phyloP scores from a whole-genome alignment of 2,329 filamentous ascomycete species.

The Dryadomyces quercus-mongolicae region DNA sequence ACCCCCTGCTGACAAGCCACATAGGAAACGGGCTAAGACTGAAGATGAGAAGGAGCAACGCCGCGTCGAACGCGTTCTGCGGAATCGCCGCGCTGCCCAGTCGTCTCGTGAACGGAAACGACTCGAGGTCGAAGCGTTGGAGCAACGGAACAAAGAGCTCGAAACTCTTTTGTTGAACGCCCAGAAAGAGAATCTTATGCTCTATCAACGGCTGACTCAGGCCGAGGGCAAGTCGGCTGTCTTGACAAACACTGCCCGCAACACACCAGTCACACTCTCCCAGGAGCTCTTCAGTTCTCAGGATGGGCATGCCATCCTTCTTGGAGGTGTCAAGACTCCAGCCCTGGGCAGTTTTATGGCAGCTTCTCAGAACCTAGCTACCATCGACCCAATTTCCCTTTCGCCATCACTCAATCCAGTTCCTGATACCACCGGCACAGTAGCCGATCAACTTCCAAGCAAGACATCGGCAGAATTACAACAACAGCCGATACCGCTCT shows the following conservation, averaged over 20 bases:
- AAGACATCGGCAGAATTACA: not conserved
- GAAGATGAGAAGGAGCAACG: conserved; percentile 98
- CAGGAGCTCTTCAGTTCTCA: conserved; percentile 44
- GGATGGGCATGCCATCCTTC: conserved; percentile 20
- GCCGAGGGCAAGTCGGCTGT: conserved; percentile 32
- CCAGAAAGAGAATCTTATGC: conserved; percentile 28
- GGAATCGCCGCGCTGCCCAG: conserved; percentile 91
- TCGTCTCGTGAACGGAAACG: conserved; percentile 92
- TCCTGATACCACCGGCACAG: conserved; percentile 22
- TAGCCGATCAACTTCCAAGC: too few species aligned
- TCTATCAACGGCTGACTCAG: conserved; percentile 37
- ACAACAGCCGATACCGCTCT: not conserved
- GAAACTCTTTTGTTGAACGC: conserved; percentile 39
- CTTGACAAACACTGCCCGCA: conserved; percentile 24
- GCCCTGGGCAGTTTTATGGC: conserved; percentile 31
- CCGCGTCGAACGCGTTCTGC: conserved; percentile 89
- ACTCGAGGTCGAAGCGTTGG: conserved; percentile 74
- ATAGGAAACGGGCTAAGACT: conserved; percentile 91
- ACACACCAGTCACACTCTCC: conserved; percentile 40
- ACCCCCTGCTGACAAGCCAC: conserved; percentile 7
- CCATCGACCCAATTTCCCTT: conserved; percentile 49
- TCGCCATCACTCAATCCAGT: conserved; percentile 45
- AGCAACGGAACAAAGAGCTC: conserved; percentile 60
- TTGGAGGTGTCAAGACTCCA: conserved; percentile 16
- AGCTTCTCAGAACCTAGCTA: conserved; percentile 23